Evolutionary conservation across 345 rosid genomes (phyloP), one percentile per base, ranked within the genome.

Genomic region (Noccaea caerulescens): DNA sequence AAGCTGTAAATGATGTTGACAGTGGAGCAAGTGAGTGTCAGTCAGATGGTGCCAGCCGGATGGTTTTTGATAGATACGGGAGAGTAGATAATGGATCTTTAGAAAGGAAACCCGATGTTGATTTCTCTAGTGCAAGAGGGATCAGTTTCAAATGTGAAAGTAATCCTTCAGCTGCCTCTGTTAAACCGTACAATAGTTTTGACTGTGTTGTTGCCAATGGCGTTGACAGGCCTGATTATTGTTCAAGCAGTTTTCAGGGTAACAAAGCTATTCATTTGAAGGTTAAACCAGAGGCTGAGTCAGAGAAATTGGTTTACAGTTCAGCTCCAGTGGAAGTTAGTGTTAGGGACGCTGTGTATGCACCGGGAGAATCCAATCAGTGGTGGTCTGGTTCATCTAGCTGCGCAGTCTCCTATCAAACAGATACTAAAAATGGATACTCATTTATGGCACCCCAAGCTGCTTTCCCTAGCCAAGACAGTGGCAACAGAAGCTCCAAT

Each of bases 1-100:
- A 73, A 47, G 66, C 63, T 49, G 50, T 57, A 42, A 75, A 73
- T 69, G 78, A 78, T 23, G 70, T 66, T 51, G 82, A 66, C 73
- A 82, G 80, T 79, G 86, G 80, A 54, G 66, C 63, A 12, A 65
- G 64, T 30, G 83, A 75, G 66, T 77, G 73, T 79, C 79, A 57
- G 58, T 77, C 75, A 9, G 86, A 73, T 58, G 82, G 75, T 60
- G 73, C 81, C 33, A 72, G 79, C 66, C 66, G 72, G 75, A 69
- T 69, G 68, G 33, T 59, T 52, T 78, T 73, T 30, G 79, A 72
- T 80, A 66, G 70, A 58, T 66, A 80, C 54, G 80, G 66, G 27
- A 75, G 66, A 63, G 49, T 58, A 42, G 64, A 76, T 66, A 27
- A 59, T 61, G 73, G 77, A 70, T 73, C 77, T 46, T 67, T 46